A percentile compares a stretch with the other conserved stretches of the same genome.
phyloP scores from a whole-genome alignment of 495 filamentous ascomycete genomes.

The Tuber indicum region DNA sequence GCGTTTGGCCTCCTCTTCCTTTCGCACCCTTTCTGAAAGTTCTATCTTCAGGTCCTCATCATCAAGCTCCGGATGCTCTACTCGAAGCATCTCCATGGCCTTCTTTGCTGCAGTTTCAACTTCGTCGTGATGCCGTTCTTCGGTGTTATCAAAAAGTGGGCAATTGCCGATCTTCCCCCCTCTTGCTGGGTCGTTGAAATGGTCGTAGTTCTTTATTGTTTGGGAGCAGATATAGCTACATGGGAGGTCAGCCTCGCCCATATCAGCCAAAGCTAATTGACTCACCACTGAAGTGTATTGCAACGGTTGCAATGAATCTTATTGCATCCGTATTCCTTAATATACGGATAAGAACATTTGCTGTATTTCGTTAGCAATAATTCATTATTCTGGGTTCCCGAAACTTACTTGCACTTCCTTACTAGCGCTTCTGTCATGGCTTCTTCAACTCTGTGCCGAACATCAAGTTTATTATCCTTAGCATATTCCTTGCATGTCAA shows the following conservation, averaged over 20 bases:
- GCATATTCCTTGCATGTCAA: conserved; percentile 62
- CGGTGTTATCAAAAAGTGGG: conserved; percentile 58
- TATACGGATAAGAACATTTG: conserved; percentile 54
- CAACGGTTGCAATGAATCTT: conserved; percentile 69
- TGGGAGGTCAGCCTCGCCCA: conserved; percentile 15
- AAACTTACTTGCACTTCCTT: conserved; percentile 61
- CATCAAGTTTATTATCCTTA: conserved; percentile 54
- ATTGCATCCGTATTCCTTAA: conserved; percentile 79
- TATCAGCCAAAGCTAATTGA: neutral
- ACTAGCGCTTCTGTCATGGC: conserved; percentile 76
- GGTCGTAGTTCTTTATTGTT: conserved; percentile 49
- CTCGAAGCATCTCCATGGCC: conserved; percentile 52
- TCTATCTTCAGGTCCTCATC: conserved; percentile 55
- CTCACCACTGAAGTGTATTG: conserved; percentile 54
- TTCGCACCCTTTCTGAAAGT: conserved; percentile 53
- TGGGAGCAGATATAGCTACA: conserved; percentile 63
- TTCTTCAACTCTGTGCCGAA: conserved; percentile 67
- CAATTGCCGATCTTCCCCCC: conserved; percentile 53
- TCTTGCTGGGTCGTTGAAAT: conserved; percentile 49
- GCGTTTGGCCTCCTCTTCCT: conserved; percentile 38
- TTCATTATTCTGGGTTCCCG: conserved; percentile 25
- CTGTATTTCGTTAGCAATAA: conserved; percentile 36
- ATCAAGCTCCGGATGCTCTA: conserved; percentile 56
- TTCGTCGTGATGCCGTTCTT: conserved; percentile 59
- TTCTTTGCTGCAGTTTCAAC: conserved; percentile 58